These are phyloP conservation scores for Elaeagnus macrophylla DNA, from an alignment of 306 rosid species.

Conservation along the genomic window DNA sequence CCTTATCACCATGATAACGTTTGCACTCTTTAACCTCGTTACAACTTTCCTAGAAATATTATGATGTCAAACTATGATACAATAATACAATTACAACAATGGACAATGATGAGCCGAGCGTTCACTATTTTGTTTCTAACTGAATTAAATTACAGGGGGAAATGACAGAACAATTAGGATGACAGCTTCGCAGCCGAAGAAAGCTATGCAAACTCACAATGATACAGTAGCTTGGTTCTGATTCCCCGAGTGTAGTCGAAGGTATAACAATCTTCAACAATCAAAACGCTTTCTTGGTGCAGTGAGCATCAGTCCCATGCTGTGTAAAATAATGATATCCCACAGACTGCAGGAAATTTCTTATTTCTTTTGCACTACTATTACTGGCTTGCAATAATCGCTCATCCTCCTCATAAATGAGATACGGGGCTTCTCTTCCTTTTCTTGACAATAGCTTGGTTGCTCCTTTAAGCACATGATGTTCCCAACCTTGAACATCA, in stretches of 20 bases:
- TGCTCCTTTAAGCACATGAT: slow-evolving; percentile 94
- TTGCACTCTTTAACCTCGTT: too few species aligned
- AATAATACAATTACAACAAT: too few species aligned
- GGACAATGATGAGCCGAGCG: too few species aligned
- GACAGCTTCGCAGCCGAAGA: slow-evolving; percentile 1
- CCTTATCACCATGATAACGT: too few species aligned
- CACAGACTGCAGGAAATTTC: slow-evolving; percentile 58
- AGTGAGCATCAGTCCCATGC: slow-evolving; percentile 93
- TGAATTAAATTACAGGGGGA: slow-evolving; percentile 1
- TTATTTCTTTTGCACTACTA: slow-evolving; percentile 67
- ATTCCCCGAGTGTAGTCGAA: slow-evolving; percentile 5
- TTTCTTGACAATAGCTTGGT: slow-evolving; percentile 59
- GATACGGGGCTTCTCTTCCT: slow-evolving; percentile 84
- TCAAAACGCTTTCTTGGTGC: slow-evolving; percentile 60
- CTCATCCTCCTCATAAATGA: slow-evolving; percentile 94
- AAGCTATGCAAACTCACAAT: slow-evolving; percentile 10
- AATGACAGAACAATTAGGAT: not conserved
- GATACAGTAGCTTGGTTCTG: slow-evolving; percentile 9
- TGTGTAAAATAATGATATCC: slow-evolving; percentile 73
- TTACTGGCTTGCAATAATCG: slow-evolving; percentile 77
- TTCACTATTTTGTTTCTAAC: slow-evolving; percentile 7
- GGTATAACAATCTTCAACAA: slow-evolving; percentile 6
- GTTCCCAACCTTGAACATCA: slow-evolving; percentile 98
- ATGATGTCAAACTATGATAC: not conserved
- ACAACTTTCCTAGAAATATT: too few species aligned